Base-by-base conservation (phyloP, 768 basidiomycete genomes). In the Multifurca ochricompacta region DNA sequence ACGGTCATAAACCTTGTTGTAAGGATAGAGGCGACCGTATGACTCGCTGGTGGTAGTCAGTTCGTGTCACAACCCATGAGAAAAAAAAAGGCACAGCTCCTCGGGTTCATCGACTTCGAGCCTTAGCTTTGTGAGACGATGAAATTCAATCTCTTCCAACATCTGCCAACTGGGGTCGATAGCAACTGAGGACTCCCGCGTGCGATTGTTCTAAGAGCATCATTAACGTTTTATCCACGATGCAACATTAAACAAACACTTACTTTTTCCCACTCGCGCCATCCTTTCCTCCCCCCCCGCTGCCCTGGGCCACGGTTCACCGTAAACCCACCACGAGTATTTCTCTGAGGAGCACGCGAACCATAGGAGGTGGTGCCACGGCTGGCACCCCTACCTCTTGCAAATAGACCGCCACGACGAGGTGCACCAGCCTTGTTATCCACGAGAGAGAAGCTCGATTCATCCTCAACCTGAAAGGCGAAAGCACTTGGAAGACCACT, bases 391-490 rank as follows among this genome's bases (percentile, higher is more conserved):
- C 77, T 68, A 32, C 82, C 80, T 58, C 85, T 74, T 11, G 75
- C 62, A 58, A 86, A 84, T 6, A 71, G 70, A 31, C 78, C 77
- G n/a, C 89, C 87, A 41, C 87, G 78, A 61, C 88, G 81, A 31
- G 82, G 77, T 41, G 82, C 73, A 36, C 80, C 74, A 41, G 81
- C 66, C 71, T 91, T 94, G 68, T 84, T 91, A 66, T 97, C 94
- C 44, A 99, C 96, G 46, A 99, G 77, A 19, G 91, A 94, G 78
- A 99, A 99, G 45, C 84, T 87, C 6, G 91, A 87, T 71, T 99
- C 96, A 65, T 99, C 96, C 70, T 98, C 96, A 54, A 89, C 94
- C 70, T 97, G 94, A 76, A 93, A 93, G 6, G 91, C 90, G 66
- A 97, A 97, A 13, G 91, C 91, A 63, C 83, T 94, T 10, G 90